Conservation (phyloP, 2,329 filamentous ascomycete genomes). For the Pezicula carpinea region DNA sequence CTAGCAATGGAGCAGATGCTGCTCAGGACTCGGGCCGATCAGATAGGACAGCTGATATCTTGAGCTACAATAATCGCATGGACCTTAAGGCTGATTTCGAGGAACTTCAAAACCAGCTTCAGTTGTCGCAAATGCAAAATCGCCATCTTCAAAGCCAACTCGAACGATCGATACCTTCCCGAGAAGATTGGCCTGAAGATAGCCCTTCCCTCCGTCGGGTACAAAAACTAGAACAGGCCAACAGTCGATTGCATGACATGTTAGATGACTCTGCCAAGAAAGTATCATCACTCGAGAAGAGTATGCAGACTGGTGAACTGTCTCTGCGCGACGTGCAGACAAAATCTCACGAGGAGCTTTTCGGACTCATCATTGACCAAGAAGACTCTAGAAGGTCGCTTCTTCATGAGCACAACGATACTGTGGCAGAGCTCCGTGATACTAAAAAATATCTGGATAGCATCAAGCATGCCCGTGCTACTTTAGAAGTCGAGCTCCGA, state of each 20-base stretch:
- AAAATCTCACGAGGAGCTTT: slow-evolving; percentile 89
- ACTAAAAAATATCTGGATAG: slow-evolving; percentile 84
- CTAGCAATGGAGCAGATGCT: slow-evolving; percentile 54
- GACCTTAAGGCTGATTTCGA: slow-evolving; percentile 88
- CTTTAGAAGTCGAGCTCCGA: slow-evolving; percentile 79
- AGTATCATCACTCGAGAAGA: slow-evolving; percentile 82
- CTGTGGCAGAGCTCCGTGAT: slow-evolving; percentile 78
- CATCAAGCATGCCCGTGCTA: slow-evolving; percentile 74
- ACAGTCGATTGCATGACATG: slow-evolving; percentile 87
- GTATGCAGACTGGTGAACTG: slow-evolving; percentile 79
- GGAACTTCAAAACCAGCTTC: slow-evolving; percentile 87
- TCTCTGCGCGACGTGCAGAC: slow-evolving; percentile 88
- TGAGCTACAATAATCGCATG: slow-evolving; percentile 82
- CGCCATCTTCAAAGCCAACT: slow-evolving; percentile 86
- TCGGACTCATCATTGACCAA: slow-evolving; percentile 87
- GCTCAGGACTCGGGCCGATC: slow-evolving; percentile 73
- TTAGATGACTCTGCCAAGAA: slow-evolving; percentile 92
- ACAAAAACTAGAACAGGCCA: slow-evolving; percentile 88
- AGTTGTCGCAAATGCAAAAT: slow-evolving; percentile 93
- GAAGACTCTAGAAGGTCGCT: slow-evolving; percentile 82
- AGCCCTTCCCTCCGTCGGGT: slow-evolving; percentile 76
- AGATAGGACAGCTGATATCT: slow-evolving; percentile 78
- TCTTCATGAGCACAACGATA: slow-evolving; percentile 79
- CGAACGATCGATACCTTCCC: slow-evolving; percentile 59
- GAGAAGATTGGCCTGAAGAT: slow-evolving; percentile 63